These are phyloP conservation scores for Cornus controversa DNA, from an alignment of 148 eudicot species.

Conservation along the genomic window DNA sequence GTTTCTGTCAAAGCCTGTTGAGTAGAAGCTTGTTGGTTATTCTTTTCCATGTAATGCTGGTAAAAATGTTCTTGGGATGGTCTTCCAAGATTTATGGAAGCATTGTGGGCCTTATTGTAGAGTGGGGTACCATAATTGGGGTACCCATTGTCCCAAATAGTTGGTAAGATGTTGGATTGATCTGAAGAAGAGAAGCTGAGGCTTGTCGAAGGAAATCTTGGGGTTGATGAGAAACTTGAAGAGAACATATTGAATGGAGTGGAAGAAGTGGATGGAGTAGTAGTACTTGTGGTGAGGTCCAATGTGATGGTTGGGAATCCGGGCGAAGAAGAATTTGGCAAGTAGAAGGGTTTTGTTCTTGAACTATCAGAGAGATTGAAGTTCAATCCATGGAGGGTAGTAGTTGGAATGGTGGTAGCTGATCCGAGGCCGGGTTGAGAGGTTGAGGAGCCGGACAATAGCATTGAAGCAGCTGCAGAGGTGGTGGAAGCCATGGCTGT, in stretches of 20 bases:
- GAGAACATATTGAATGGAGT: conserved; percentile 34
- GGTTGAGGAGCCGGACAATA: conserved; percentile 71
- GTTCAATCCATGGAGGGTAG: conserved; percentile 39
- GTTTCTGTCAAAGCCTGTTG: conserved; percentile 67
- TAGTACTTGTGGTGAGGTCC: conserved; percentile 51
- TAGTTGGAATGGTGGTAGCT: conserved; percentile 14
- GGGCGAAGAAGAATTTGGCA: conserved; percentile 42
- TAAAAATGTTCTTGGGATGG: conserved; percentile 31
- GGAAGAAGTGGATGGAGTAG: conserved; percentile 21
- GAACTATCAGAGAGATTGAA: conserved; percentile 38
- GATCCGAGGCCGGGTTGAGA: conserved; percentile 34
- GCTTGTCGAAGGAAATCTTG: conserved; percentile 38
- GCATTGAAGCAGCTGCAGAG: conserved; percentile 81
- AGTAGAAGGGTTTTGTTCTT: conserved; percentile 41
- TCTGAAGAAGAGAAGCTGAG: conserved; percentile 57
- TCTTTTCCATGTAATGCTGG: conserved; percentile 24
- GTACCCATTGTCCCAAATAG: conserved; percentile 45
- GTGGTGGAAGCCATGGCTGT: conserved; percentile 91
- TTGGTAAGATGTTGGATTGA: conserved; percentile 33
- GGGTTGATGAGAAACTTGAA: conserved; percentile 22
- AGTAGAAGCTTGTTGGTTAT: conserved; percentile 28
- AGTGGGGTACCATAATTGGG: conserved; percentile 29
- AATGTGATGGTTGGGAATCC: conserved; percentile 69
- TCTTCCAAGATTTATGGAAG: conserved; percentile 35
- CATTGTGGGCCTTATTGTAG: conserved; percentile 22